Percentiles rank a stretch among this genome's conserved stretches.
These are phyloP conservation scores for Medakamo hakoo DNA, from an alignment of 139 green algal species.

Conservation along the genomic window DNA sequence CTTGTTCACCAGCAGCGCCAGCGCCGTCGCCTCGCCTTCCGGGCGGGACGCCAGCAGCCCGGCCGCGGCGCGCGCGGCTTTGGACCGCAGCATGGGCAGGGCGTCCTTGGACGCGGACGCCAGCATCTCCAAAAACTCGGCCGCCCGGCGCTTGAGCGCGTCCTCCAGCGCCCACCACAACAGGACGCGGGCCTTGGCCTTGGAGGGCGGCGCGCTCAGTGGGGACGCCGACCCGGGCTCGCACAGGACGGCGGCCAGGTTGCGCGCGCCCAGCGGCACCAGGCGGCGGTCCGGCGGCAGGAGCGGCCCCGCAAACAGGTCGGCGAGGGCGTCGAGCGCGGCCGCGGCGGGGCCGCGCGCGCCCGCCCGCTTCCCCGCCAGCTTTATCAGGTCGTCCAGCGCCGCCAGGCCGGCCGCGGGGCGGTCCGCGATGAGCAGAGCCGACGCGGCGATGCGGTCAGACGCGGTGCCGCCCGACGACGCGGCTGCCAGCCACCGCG, in stretches of 20 bases:
- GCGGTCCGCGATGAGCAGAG: conserved; percentile 66
- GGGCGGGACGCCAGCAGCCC: conserved; percentile 31
- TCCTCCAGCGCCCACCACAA: conserved; percentile 75
- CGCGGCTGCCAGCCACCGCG: conserved; percentile 62
- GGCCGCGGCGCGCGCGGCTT: conserved; percentile 12
- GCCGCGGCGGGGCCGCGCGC: conserved; percentile 20
- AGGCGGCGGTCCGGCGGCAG: conserved; percentile 60
- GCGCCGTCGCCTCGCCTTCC: conserved; percentile 44
- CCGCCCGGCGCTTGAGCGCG: conserved; percentile 57
- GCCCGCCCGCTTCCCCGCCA: conserved; percentile 40
- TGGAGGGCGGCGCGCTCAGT: neutral
- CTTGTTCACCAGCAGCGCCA: conserved; percentile 81
- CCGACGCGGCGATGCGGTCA: conserved; percentile 70
- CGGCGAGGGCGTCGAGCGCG: conserved; percentile 51
- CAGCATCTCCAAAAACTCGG: conserved; percentile 41
- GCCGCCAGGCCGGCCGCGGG: conserved; percentile 44
- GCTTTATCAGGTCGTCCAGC: conserved; percentile 61
- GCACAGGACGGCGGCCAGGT: conserved; percentile 25
- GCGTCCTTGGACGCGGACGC: conserved; percentile 56
- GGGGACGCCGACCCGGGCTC: neutral
- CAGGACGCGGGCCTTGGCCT: conserved; percentile 15
- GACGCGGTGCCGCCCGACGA: conserved; percentile 41
- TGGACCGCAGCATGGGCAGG: conserved; percentile 71
- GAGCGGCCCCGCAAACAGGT: conserved; percentile 63
- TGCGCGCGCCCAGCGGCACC: conserved; percentile 20